Percentiles rank a stretch among this genome's conserved stretches.
Evolutionary conservation across 1,139 yeast genomes (phyloP).

Genomic region (Geotrichum siamense): DNA sequence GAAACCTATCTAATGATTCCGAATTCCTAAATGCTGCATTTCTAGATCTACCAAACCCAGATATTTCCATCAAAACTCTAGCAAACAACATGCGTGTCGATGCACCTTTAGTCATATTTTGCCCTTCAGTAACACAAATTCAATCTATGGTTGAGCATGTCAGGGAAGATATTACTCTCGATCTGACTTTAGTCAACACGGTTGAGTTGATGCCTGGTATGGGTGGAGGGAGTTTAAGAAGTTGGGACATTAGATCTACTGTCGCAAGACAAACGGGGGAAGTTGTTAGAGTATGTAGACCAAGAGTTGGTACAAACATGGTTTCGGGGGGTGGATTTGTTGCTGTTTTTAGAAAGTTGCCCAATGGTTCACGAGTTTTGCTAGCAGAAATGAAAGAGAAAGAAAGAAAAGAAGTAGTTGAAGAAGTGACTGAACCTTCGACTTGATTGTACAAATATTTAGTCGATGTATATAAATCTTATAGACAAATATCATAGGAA

Average conservation of each 20-base stretch:
- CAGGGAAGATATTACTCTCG: slow-evolving; percentile 29
- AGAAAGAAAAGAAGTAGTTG: slow-evolving; percentile 1
- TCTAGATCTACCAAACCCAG: slow-evolving; percentile 42
- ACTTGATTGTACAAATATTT: too few relatives aligned
- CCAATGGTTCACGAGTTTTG: slow-evolving; percentile 7
- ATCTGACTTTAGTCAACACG: slow-evolving; percentile 36
- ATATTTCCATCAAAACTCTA: slow-evolving; percentile 31
- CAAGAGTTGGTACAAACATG: slow-evolving; percentile 40
- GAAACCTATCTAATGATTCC: slow-evolving; percentile 20
- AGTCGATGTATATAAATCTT: too few relatives aligned
- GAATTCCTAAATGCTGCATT: slow-evolving; percentile 34
- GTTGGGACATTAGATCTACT: slow-evolving; percentile 33
- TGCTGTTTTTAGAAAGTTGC: slow-evolving; percentile 32
- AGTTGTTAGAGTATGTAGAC: slow-evolving; percentile 41
- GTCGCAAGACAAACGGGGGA: slow-evolving; percentile 37
- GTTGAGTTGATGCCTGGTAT: slow-evolving; percentile 42
- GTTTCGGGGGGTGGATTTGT: slow-evolving; percentile 45
- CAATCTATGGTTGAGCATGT: slow-evolving; percentile 32
- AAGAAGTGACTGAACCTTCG: too few relatives aligned
- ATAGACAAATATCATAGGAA: too few relatives aligned
- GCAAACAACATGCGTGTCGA: slow-evolving; percentile 36
- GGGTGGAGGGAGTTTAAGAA: slow-evolving; percentile 39
- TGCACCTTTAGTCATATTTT: slow-evolving; percentile 40
- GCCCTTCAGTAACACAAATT: slow-evolving; percentile 44
- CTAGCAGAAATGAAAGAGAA: slow-evolving; percentile 10